These are phyloP conservation scores for Schizochytrium sp. DNA, from an alignment of 108 stramenopile genomes.

Conservation along the genomic window DNA sequence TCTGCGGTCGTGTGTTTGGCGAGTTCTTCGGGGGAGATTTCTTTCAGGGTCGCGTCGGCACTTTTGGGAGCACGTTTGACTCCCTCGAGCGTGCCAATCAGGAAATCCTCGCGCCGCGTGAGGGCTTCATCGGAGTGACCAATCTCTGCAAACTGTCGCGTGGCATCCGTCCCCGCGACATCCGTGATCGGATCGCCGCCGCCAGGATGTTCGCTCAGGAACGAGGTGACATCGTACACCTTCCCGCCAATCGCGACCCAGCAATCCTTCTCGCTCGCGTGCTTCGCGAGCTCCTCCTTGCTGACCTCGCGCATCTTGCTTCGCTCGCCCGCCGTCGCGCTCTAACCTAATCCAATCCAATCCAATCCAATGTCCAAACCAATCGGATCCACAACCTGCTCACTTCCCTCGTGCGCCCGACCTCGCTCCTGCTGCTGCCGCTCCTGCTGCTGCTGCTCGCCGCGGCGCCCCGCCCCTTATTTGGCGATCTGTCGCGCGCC, in stretches of 20 bases:
- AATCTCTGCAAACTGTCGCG: not conserved
- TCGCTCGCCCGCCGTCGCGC: not conserved
- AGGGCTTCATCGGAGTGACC: not conserved
- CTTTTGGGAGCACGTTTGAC: not conserved
- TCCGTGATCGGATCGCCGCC: constrained; percentile 39
- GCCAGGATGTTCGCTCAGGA: constrained; percentile 44
- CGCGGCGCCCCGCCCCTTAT: no score
- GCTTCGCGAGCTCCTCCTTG: constrained; percentile 12
- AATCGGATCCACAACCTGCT: no score
- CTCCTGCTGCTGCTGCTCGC: no score
- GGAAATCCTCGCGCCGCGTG: not conserved
- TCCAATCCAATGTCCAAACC: no score
- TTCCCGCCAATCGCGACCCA: constrained; percentile 27
- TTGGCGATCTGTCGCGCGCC: no score
- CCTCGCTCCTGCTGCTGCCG: no score
- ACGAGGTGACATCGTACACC: constrained; percentile 51
- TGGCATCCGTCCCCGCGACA: constrained; percentile 30
- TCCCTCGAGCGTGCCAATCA: constrained; percentile 7
- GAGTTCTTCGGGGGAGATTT: not conserved
- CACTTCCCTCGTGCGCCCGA: no score
- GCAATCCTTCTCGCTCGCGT: not conserved
- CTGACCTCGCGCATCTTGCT: not conserved
- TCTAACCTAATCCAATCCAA: no score
- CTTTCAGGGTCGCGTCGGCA: not conserved
- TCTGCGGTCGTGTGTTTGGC: not conserved